Base-by-base conservation (phyloP, 257 asterid genomes). In the Scutellaria barbata region DNA sequence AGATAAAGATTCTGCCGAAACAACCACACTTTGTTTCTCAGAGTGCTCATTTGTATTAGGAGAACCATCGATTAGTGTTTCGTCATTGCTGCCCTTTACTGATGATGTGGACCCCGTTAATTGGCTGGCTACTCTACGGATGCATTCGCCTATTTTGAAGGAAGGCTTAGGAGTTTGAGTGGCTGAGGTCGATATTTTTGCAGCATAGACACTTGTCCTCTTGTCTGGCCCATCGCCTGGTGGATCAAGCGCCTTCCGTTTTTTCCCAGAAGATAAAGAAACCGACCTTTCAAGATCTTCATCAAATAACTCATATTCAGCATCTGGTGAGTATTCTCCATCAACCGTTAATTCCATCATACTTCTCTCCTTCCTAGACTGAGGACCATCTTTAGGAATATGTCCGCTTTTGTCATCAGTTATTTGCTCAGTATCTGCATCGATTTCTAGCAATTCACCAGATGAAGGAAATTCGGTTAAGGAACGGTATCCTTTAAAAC, bases 121-220 rank as follows among this genome's bases (percentile, higher is more conserved):
- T 76, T 91, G 96, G 86, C 88, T 88, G 57, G 99, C 99, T 48
- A 86, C 92, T 81, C 98, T 84, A 42, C 90, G 93, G 17, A 95
- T 95, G 75, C 99, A 90, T 65, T 95, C 99, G 12, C 99, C 99
- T 12, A 95, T 86, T 76, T 87, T 92, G 46, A 95, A 95, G 53
- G 96, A 89, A 47, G 96, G 92, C 75, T 84, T 91, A 45, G 92
- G 92, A 69, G 83, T 68, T 56, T 81, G 80, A 63, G 80, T 63
- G 8, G 78, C 72, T 5, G 82, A 51, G 60, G 75, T 58, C 35
- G 96, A 79, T 50, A 79, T 82, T 83, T 88, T 92, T 9, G 92
- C 89, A 68, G 85, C 82, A 68, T 82, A 71, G 43, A 84, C 69
- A 52, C 71, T 84, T 51, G 58, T 77, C 76, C 86, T 80, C 63